Evolutionary conservation across 2,329 filamentous ascomycete genomes (phyloP).

Genomic region (Aspergillus pseudonomiae): DNA sequence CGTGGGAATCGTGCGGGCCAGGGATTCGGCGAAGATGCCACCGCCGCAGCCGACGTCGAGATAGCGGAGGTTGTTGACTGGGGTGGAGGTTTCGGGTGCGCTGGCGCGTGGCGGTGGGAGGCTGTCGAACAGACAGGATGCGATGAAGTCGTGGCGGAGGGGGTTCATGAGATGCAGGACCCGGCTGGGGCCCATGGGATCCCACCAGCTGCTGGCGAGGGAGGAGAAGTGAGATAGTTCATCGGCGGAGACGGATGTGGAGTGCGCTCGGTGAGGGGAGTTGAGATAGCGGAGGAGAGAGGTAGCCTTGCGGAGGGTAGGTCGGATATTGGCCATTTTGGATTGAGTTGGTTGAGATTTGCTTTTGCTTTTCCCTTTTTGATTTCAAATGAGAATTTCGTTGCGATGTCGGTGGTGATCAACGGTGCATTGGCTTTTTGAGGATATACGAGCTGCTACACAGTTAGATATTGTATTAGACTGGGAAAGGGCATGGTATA

Average conservation of each 20-base stretch:
- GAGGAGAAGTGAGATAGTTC: slow-evolving; percentile 94
- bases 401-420: background rate
- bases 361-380: background rate
- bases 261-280: slow-evolving; percentile 29
- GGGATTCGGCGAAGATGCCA: slow-evolving; percentile 86
- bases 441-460: background rate
- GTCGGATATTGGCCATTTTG: slow-evolving; percentile 14
- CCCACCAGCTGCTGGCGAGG: slow-evolving; percentile 96
- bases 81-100: slow-evolving; percentile 25
- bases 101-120: slow-evolving; percentile 39
- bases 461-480: background rate
- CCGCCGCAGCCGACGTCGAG: slow-evolving; percentile 95
- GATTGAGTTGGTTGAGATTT: background rate
- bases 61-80: slow-evolving; percentile 54
- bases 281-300: slow-evolving; percentile 1
- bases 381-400: background rate
- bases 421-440: background rate
- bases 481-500: background rate
- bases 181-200: slow-evolving; percentile 87
- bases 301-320: slow-evolving; percentile 12
- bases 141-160: slow-evolving; percentile 89
- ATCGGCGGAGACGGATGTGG: slow-evolving; percentile 73
- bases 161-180: slow-evolving; percentile 98
- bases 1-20: slow-evolving; percentile 46
- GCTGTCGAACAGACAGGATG: slow-evolving; percentile 65